Evolutionary conservation across 1,139 yeast species (phyloP).

Genomic region (Suhomyces anneliseae): DNA sequence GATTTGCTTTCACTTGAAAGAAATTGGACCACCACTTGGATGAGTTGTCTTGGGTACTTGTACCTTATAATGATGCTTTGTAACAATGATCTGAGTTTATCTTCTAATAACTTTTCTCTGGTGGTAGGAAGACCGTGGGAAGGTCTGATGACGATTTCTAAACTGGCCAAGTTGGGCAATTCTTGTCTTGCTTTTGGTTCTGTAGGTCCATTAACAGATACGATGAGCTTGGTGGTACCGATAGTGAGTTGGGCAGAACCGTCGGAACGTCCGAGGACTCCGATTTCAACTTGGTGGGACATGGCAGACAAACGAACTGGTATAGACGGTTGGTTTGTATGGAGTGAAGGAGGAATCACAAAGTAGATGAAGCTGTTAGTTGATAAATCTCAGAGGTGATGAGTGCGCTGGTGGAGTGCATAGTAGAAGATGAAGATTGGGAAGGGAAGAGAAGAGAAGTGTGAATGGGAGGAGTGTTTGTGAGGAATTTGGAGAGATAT

Average conservation of each 20-base stretch:
- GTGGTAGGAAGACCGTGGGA: slow-evolving; percentile 73
- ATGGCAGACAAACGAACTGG: not conserved
- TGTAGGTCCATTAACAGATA: slow-evolving; percentile 87
- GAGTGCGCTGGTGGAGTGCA: not conserved
- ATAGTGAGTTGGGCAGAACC: slow-evolving; percentile 69
- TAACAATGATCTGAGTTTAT: slow-evolving; percentile 62
- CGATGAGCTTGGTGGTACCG: slow-evolving; percentile 58
- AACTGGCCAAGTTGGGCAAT: slow-evolving; percentile 70
- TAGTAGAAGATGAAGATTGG: no score
- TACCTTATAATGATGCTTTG: slow-evolving; percentile 63
- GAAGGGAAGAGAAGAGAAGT: no score
- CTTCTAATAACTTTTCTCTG: slow-evolving; percentile 76
- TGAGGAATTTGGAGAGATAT: no score
- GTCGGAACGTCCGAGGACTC: slow-evolving; percentile 37
- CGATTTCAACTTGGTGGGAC: slow-evolving; percentile 11
- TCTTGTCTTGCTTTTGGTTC: slow-evolving; percentile 87
- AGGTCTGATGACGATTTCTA: slow-evolving; percentile 83
- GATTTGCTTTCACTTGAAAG: slow-evolving; percentile 55
- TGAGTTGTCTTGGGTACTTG: slow-evolving; percentile 77
- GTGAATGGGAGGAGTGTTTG: no score
- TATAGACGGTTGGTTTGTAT: no score
- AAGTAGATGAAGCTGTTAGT: no score
- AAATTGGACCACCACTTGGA: slow-evolving; percentile 85
- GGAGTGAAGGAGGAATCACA: no score
- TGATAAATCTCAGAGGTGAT: not conserved